Conservation (phyloP, 2,329 filamentous ascomycete species). For the Colletotrichum cuscutae region DNA sequence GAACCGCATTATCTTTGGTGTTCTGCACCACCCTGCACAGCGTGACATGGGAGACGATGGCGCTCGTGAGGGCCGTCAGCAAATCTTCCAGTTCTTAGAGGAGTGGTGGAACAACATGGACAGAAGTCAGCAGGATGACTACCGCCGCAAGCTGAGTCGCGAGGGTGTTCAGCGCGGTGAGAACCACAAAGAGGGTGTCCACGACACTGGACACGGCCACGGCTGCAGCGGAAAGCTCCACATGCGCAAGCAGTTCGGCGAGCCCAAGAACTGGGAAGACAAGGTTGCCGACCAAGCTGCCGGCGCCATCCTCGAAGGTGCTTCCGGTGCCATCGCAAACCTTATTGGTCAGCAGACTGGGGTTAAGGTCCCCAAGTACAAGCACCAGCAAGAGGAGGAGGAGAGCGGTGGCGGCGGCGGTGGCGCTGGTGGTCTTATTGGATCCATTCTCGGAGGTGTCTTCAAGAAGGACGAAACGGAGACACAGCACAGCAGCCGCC, state of each 20-base stretch:
- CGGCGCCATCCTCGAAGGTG: conserved; percentile 66
- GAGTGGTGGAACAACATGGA: conserved; percentile 83
- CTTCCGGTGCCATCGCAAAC: conserved; percentile 62
- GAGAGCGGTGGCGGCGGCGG: conserved; percentile 66
- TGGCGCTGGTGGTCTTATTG: conserved; percentile 76
- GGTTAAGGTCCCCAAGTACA: conserved; percentile 47
- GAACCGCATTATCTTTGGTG: conserved; percentile 80
- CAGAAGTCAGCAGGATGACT: conserved; percentile 70
- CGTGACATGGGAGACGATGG: conserved; percentile 76
- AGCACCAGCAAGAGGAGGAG: conserved; percentile 47
- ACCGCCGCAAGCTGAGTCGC: conserved; percentile 80
- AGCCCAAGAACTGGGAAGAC: conserved; percentile 62
- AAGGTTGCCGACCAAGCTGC: conserved; percentile 67
- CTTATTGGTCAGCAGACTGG: conserved; percentile 60
- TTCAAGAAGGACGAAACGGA: conserved; percentile 67
- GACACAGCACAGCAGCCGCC: conserved; percentile 61
- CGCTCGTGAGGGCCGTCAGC: conserved; percentile 74
- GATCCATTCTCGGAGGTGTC: conserved; percentile 72
- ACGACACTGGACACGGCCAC: conserved; percentile 87
- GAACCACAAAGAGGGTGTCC: conserved; percentile 88
- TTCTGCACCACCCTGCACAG: conserved; percentile 90
- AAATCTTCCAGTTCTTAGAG: conserved; percentile 84
- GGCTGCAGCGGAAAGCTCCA: conserved; percentile 82
- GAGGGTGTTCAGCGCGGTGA: conserved; percentile 79
- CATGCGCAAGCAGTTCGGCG: conserved; percentile 75